Base-by-base conservation (phyloP, 345 rosid genomes). In the Triadica sebifera region DNA sequence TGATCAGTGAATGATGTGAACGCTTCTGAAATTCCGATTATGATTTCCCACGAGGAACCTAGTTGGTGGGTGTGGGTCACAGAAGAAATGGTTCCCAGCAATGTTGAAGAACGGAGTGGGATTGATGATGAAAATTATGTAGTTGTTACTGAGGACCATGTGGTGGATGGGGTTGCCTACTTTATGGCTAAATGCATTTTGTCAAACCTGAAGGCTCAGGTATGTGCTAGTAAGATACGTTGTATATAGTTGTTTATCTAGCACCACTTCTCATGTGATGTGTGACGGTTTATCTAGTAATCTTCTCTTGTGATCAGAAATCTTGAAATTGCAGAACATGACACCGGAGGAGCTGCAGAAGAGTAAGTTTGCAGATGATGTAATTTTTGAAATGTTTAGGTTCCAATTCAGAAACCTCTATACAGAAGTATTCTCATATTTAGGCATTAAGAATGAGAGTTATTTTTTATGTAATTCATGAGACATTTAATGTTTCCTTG, bases 51-150 rank as follows among this genome's bases (percentile, higher is more conserved):
- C 17, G 87, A 91, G 72, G 90, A 92, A 52, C 98, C 97, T 29
- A 92, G 98, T 77, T 88, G 96, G 96, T 94, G 98, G 98, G 94
- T 94, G 34, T 91, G 97, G 89, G 98, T 94, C 58, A 87, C 93
- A 3, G 93, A 92, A 74, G 97, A 94, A 56, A 92, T 91, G 98
- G 78, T 86, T 51, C 97, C 90, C 0, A 86, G 82, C 81, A 87
- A 87, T 71, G 87, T 80, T 11, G 98, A 91, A 77, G 98, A 92
- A 78, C 59, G 83, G 81, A 91, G 95, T 68, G 87, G 89, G 4
- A 91, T 94, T 17, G 98, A 94, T 78, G 74, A 91, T 67, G 95
- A 94, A 12, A 88, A 78, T 74, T 94, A 94, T 81, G 82, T 92
- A 16, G 84, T 92, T 52, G 81, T 92, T 49, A 82, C 78, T 46